phyloP scores from a whole-genome alignment of 1,284 basidiomycete species.

The Apiotrichum montevideense region DNA sequence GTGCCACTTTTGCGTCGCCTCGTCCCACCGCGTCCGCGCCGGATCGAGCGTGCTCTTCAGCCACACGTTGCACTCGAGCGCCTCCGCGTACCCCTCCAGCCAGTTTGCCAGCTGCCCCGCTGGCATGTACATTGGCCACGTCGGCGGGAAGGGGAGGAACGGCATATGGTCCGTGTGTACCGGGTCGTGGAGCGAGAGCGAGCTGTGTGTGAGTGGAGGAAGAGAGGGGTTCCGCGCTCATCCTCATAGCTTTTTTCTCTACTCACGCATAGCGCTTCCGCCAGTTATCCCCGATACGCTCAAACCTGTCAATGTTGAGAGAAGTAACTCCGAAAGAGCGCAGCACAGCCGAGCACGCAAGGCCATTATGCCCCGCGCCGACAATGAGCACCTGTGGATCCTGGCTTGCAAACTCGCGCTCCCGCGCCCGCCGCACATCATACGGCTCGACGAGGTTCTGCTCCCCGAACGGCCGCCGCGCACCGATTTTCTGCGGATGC shows the following conservation, averaged over 20 bases:
- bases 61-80: conserved; percentile 63
- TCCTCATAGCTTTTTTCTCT: too few species aligned
- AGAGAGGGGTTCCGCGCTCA: too few species aligned
- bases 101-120: conserved; percentile 58
- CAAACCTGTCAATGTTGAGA: conserved; percentile 47
- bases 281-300: conserved; percentile 58
- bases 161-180: conserved; percentile 48
- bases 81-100: conserved; percentile 61
- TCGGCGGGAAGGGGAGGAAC: conserved; percentile 30
- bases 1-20: conserved; percentile 53
- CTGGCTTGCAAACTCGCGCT: conserved; percentile 47
- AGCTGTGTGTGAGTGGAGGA: conserved; percentile 17
- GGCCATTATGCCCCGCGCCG: conserved; percentile 62
- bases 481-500: conserved; percentile 51
- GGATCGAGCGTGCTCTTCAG: conserved; percentile 52
- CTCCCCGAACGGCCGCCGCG: conserved; percentile 36
- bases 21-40: conserved; percentile 49
- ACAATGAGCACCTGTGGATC: conserved; percentile 50
- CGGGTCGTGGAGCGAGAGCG: conserved; percentile 59
- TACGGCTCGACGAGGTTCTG: conserved; percentile 24
- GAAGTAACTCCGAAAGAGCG: conserved; percentile 54
- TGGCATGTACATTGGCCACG: conserved; percentile 35
- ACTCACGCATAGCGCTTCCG: conserved; percentile 52
- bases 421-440: conserved; percentile 33
- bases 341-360: conserved; percentile 57